Percentiles rank a stretch among this genome's conserved stretches.
These are phyloP conservation scores for Chlamydomonas sp. DNA, from an alignment of 139 green algal species.

Conservation along the genomic window DNA sequence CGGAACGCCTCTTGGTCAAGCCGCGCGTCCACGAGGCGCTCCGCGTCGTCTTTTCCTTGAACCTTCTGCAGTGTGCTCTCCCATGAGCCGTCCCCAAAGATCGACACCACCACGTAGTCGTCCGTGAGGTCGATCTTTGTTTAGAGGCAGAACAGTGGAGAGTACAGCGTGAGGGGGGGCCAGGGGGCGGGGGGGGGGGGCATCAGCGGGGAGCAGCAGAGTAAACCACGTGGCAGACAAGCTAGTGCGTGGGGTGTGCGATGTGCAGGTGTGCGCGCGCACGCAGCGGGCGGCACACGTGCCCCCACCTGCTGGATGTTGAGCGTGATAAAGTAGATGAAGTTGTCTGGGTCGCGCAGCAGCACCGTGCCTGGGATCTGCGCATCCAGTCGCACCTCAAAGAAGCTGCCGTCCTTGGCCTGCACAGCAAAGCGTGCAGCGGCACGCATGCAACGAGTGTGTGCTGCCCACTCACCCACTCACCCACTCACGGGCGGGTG, in stretches of 20 bases:
- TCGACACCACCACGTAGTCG: slow-evolving; percentile 47
- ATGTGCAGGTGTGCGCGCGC: too few species aligned
- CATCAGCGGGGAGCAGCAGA: too few species aligned
- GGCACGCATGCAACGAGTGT: neutral
- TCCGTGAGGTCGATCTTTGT: slow-evolving; percentile 60
- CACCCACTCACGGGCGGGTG: too few species aligned
- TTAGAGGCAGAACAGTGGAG: too few species aligned
- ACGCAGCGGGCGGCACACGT: neutral
- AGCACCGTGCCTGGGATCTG: slow-evolving; percentile 46
- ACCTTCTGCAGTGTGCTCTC: slow-evolving; percentile 27
- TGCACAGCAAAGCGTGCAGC: neutral
- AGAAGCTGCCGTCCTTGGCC: neutral
- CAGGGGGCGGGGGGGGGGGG: too few species aligned
- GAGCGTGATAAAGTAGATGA: slow-evolving; percentile 41
- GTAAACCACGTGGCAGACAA: too few species aligned
- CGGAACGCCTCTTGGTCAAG: slow-evolving; percentile 35
- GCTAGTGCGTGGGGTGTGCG: too few species aligned
- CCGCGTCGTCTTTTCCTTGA: slow-evolving; percentile 25
- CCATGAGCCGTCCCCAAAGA: slow-evolving; percentile 51
- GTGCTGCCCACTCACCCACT: too few species aligned
- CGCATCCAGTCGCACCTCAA: slow-evolving; percentile 41
- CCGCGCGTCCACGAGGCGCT: slow-evolving; percentile 22
- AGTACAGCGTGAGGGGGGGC: too few species aligned
- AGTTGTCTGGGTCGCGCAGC: slow-evolving; percentile 27
- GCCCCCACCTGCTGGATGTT: slow-evolving; percentile 41